These are phyloP conservation scores for Chenopodium album DNA, from an alignment of 148 eudicot genomes.

Conservation along the genomic window DNA sequence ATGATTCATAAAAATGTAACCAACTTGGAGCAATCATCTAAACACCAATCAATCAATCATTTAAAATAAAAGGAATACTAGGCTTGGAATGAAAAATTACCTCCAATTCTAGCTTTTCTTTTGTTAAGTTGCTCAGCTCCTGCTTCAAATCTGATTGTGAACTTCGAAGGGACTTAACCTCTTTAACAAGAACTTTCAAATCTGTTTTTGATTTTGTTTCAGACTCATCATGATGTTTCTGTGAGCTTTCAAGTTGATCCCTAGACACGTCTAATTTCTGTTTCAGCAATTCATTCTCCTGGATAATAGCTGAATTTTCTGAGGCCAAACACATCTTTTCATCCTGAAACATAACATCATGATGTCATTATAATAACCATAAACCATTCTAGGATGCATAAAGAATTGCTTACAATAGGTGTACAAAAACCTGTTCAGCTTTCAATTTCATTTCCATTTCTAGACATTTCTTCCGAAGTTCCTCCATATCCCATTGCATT, in stretches of 20 bases:
- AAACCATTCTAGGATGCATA: slow-evolving; percentile 3
- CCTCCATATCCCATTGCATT: slow-evolving; percentile 90
- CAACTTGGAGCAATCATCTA: neutral
- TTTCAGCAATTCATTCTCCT: slow-evolving; percentile 57
- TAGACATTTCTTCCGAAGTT: slow-evolving; percentile 57
- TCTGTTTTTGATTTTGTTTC: slow-evolving; percentile 74
- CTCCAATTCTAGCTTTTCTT: slow-evolving; percentile 66
- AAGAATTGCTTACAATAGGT: neutral
- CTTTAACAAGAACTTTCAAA: slow-evolving; percentile 74
- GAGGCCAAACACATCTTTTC: slow-evolving; percentile 40
- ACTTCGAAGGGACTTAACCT: slow-evolving; percentile 70
- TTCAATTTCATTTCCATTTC: slow-evolving; percentile 70
- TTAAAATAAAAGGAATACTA: slow-evolving; percentile 1
- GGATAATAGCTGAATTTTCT: slow-evolving; percentile 34
- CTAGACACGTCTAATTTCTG: slow-evolving; percentile 58
- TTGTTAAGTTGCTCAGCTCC: slow-evolving; percentile 58
- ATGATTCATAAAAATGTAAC: neutral
- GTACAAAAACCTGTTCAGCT: slow-evolving; percentile 56
- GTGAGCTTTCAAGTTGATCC: slow-evolving; percentile 50
- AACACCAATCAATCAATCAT: neutral
- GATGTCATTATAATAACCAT: slow-evolving; percentile 16
- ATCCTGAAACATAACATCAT: slow-evolving; percentile 39
- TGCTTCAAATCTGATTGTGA: slow-evolving; percentile 75
- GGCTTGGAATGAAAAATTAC: slow-evolving; percentile 35
- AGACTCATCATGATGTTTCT: slow-evolving; percentile 58